Evolutionary conservation across 2,329 filamentous ascomycete species (phyloP), one percentile per base, ranked within the genome.

Genomic region (Phyllosticta citrichinensis): DNA sequence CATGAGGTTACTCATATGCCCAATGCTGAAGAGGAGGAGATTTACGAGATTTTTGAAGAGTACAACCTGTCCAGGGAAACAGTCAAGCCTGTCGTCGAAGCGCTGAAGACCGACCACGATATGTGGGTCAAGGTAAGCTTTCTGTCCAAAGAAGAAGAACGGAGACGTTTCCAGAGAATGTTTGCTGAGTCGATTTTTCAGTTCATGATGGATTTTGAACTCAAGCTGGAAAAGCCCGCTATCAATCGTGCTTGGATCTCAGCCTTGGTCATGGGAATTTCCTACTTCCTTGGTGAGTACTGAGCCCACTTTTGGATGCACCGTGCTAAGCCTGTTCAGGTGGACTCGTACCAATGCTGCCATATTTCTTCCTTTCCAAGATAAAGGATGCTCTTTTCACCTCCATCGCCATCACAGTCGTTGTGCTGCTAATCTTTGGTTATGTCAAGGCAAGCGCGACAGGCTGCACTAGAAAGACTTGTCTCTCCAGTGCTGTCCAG

Each of bases 181-280:
- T 14, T 59, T 5, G 52, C 47, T 53, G n/a, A 57, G 20, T 53
- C 2, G 22, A 12, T 9, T 3, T 5, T 53, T 10, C 53, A 73
- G 69, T 85, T 85, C 74, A 79, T 84, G 76, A 83, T 85, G 78
- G 80, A 83, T 67, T 82, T 85, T 70, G 79, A 81, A 65, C 75
- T 82, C 58, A 75, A 74, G 63, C 75, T 82, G 52, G 75, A 78
- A 63, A 74, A 79, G 60, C 74, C 75, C 3, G 62, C 64, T 6
- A 65, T 75, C 69, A 64, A 74, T 73, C 68, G 75, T 72, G 82
- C 67, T 70, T 79, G 71, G 71, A 71, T 83, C 40, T 76, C 74
- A 55, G 76, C 74, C 1, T 61, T 76, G 14, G 74, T 75, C 5
- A 76, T 75, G 67, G 74, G 70, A 0, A 52, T 71, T 11, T 67